Evolutionary conservation across 179 eudicot genomes (phyloP).

Genomic region (Dionaea muscipula): DNA sequence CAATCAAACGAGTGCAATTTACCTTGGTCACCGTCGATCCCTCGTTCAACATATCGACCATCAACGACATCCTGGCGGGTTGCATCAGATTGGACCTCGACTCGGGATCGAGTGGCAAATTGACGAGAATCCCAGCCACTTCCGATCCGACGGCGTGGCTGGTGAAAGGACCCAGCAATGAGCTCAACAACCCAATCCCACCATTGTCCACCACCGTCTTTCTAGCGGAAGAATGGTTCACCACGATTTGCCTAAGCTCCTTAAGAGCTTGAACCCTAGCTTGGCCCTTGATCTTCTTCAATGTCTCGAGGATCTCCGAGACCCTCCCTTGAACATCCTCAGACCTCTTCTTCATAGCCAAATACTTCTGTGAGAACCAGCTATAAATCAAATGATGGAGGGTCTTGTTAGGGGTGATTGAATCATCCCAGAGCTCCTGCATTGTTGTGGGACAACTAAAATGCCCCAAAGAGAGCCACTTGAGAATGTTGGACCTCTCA

Average conservation of each 20-base stretch:
- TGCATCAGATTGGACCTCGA: conserved; percentile 46
- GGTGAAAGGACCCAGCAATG: conserved; percentile 65
- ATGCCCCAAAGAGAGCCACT: conserved; percentile 76
- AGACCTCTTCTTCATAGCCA: conserved; percentile 68
- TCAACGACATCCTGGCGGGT: conserved; percentile 60
- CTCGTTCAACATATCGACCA: conserved; percentile 87
- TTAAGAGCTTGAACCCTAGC: conserved; percentile 56
- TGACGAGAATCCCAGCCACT: conserved; percentile 60
- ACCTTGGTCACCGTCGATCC: conserved; percentile 79
- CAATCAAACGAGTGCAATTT: conserved; percentile 57
- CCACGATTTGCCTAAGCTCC: conserved; percentile 46
- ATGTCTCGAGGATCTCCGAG: conserved; percentile 50
- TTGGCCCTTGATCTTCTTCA: conserved; percentile 79
- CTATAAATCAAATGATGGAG: conserved; percentile 50
- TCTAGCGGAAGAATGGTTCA: conserved; percentile 42
- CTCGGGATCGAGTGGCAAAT: conserved; percentile 40
- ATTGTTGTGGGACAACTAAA: conserved; percentile 52
- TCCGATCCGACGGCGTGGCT: conserved; percentile 85
- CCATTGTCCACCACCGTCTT: conserved; percentile 53
- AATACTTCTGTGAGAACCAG: conserved; percentile 67
- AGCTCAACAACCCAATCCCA: conserved; percentile 22
- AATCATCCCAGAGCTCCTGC: conserved; percentile 50
- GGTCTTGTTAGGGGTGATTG: conserved; percentile 69
- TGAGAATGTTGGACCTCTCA: conserved; percentile 68
- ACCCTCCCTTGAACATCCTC: conserved; percentile 89